Base-by-base conservation (phyloP, 768 basidiomycete genomes). In the Boletellus ananas region DNA sequence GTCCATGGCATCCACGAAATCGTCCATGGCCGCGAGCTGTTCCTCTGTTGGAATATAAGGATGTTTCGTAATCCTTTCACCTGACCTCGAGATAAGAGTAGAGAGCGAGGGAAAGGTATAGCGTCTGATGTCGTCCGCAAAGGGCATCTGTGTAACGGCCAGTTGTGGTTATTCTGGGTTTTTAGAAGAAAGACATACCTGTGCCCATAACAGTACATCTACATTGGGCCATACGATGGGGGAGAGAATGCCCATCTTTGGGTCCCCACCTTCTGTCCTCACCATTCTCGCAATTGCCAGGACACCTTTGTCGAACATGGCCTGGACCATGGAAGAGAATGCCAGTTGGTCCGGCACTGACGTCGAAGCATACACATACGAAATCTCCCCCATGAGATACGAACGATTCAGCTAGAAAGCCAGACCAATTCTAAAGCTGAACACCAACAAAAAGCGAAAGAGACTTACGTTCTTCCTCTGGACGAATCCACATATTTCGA, bases 101-200 rank as follows among this genome's bases (percentile, higher is more conserved):
- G 84, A 80, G 27, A 98, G 76, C 0, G 90, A 90, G 0, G 87
- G 81, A 65, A 99, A 97, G 10, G 81, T 83, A 67, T 90, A 92
- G 56, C 83, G 87, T 50, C 93, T 82, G 45, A 93, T 76, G 59
- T 99, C 95, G 64, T 99, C 95, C 2, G 92, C 92, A 62, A 96
- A 97, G 0, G 95, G 95, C 79, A 97, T 81, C 92, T 94, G 56
- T n/a, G 17, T 34, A 20, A 45, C 3, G 35, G 11, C 23, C 11
- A 33, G 45, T 21, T 38, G 8, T 45, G 29, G 35, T 29, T 6
- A 40, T 13, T 9, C 33, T 25, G 14, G 38, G 17, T 36, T 18
- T 27, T 21, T 2, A 35, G 13, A 29, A 21, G 27, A 34, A 21
- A 12, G n/a, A 62, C 73, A 39, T 60, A 91, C 94, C 72, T 85